phyloP scores from a whole-genome alignment of 805 yeast genomes.

The Saccharomycodes ludwigii region DNA sequence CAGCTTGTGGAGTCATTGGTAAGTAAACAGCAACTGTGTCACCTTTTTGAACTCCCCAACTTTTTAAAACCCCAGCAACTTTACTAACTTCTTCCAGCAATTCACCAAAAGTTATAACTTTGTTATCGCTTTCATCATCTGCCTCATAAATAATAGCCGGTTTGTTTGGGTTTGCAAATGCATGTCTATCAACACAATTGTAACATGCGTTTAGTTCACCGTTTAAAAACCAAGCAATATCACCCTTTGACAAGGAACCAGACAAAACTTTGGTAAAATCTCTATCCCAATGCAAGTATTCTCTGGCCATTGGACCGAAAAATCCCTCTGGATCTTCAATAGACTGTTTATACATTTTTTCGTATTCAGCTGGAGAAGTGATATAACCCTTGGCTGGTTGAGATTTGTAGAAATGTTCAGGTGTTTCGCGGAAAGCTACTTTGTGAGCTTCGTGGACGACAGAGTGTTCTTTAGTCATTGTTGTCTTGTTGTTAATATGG shows the following conservation, averaged over 20 bases:
- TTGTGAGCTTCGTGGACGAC: constrained; percentile 31
- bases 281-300: constrained; percentile 65
- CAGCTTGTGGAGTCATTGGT: constrained; percentile 97
- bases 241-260: constrained; percentile 65
- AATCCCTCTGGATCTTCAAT: constrained; percentile 72
- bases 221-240: constrained; percentile 85
- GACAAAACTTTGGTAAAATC: constrained; percentile 38
- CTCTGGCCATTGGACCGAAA: constrained; percentile 68
- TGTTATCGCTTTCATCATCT: constrained; percentile 70
- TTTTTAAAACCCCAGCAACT: constrained; percentile 70
- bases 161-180: constrained; percentile 75
- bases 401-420: constrained; percentile 26
- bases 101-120: constrained; percentile 73
- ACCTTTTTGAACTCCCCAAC: constrained; percentile 86
- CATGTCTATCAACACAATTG: constrained; percentile 94
- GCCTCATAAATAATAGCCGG: constrained; percentile 85
- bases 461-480: constrained; percentile 20
- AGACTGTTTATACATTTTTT: constrained; percentile 61
- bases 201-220: constrained; percentile 90
- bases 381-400: constrained; percentile 37
- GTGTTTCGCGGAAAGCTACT: constrained; percentile 22
- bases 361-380: constrained; percentile 54
- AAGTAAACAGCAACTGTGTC: constrained; percentile 93
- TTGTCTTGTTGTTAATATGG: constrained; percentile 1
- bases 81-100: constrained; percentile 73